Conservation (phyloP, 495 filamentous ascomycete species). For the Penicillium dipodomyicola region DNA sequence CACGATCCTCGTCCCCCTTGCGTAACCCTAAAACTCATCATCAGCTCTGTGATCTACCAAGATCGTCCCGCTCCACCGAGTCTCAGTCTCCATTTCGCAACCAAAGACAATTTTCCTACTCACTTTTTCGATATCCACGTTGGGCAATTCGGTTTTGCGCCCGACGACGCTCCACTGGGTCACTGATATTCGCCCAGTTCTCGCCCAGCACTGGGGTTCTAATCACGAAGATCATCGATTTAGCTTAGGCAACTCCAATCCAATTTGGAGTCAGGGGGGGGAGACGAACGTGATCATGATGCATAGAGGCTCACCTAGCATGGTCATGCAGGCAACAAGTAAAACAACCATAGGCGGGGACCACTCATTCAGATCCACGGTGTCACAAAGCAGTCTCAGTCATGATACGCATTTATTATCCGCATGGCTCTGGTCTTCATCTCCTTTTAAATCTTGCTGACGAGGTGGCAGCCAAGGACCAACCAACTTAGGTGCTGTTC, state of each 20-base stretch:
- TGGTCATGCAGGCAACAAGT: slow-evolving; percentile 8
- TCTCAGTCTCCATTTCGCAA: neutral
- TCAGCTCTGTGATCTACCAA: too few species aligned
- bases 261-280: neutral
- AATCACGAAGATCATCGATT: neutral
- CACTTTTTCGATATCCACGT: slow-evolving; percentile 9
- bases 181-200: slow-evolving; percentile 15
- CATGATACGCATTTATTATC: neutral
- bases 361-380: neutral
- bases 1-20: too few species aligned
- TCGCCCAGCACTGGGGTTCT: slow-evolving; percentile 14
- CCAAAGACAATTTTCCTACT: neutral
- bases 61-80: too few species aligned
- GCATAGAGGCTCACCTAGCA: slow-evolving; percentile 11
- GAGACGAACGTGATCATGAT: slow-evolving; percentile 12
- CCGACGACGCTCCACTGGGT: slow-evolving; percentile 10
- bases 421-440: slow-evolving; percentile 3
- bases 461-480: too few species aligned
- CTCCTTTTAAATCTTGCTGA: neutral
- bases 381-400: slow-evolving; percentile 6
- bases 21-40: too few species aligned
- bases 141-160: slow-evolving; percentile 12
- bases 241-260: slow-evolving; percentile 8
- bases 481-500: neutral
- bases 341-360: slow-evolving; percentile 1